Percentiles rank a stretch among this genome's conserved stretches.
Conservation (phyloP, 768 basidiomycete species). For the Tylopilus rubrobrunneus region DNA sequence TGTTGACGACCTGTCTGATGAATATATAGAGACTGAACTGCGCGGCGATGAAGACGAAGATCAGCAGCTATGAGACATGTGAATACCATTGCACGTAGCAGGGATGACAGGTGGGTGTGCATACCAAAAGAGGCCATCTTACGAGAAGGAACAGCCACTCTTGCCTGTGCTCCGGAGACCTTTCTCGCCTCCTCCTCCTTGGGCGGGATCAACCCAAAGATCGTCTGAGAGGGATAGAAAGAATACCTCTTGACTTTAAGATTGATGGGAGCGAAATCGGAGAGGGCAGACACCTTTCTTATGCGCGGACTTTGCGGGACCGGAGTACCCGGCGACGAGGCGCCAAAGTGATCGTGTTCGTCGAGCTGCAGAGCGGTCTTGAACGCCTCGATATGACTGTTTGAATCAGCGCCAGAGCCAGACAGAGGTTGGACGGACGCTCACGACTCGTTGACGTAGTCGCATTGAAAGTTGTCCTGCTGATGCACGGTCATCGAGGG, state of each 20-base stretch:
- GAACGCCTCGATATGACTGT: constrained; percentile 72
- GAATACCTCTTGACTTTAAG: constrained; percentile 69
- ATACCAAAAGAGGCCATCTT: constrained; percentile 83
- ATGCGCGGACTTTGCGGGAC: constrained; percentile 44
- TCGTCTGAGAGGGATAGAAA: neutral
- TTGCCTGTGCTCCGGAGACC: constrained; percentile 43
- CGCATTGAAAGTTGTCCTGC: constrained; percentile 36
- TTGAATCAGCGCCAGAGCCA: constrained; percentile 1
- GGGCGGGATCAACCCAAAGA: constrained; percentile 3
- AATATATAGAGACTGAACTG: constrained; percentile 87
- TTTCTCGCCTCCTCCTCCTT: constrained; percentile 37
- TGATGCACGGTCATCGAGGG: constrained; percentile 12
- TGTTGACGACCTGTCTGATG: constrained; percentile 89
- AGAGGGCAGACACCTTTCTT: constrained; percentile 77
- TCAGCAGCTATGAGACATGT: constrained; percentile 55
- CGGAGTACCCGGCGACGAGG: constrained; percentile 25
- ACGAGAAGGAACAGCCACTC: constrained; percentile 77
- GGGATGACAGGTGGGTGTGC: constrained; percentile 20
- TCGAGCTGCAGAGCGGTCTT: constrained; percentile 65
- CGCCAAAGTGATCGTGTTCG: constrained; percentile 36
- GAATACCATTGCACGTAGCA: neutral
- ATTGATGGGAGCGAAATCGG: constrained; percentile 90
- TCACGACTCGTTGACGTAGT: constrained; percentile 74
- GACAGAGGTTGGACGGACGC: constrained; percentile 17
- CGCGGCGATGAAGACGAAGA: constrained; percentile 75